Conservation (phyloP, 2,329 filamentous ascomycete species). For the Mycogone perniciosa region DNA sequence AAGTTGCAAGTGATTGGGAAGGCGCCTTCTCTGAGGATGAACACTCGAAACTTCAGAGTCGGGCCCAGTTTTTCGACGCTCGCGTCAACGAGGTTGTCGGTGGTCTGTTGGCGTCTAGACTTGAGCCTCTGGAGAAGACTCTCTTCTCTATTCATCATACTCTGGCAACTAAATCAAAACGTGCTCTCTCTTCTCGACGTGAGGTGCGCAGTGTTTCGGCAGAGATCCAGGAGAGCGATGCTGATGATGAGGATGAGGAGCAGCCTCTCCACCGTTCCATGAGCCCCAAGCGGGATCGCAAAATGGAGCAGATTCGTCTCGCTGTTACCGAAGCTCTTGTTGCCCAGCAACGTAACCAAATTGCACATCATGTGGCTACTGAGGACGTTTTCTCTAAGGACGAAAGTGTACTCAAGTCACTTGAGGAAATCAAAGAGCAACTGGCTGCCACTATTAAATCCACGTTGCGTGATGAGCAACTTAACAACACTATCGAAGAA, state of each 20-base stretch:
- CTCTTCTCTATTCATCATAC: slow-evolving; percentile 69
- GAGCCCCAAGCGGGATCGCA: slow-evolving; percentile 73
- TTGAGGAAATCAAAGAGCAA: slow-evolving; percentile 57
- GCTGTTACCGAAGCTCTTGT: slow-evolving; percentile 69
- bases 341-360: slow-evolving; percentile 42
- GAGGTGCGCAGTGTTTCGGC: slow-evolving; percentile 61
- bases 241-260: slow-evolving; percentile 87
- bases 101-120: slow-evolving; percentile 64
- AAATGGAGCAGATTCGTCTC: slow-evolving; percentile 72
- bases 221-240: slow-evolving; percentile 76
- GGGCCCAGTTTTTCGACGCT: slow-evolving; percentile 83
- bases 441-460: slow-evolving; percentile 16
- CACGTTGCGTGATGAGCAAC: not conserved
- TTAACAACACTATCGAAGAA: not conserved
- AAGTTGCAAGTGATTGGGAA: slow-evolving; percentile 86
- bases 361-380: slow-evolving; percentile 22
- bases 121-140: slow-evolving; percentile 76
- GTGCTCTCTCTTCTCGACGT: slow-evolving; percentile 49
- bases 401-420: slow-evolving; percentile 56
- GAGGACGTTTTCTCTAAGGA: slow-evolving; percentile 24
- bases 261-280: slow-evolving; percentile 58
- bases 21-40: slow-evolving; percentile 75
- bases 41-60: slow-evolving; percentile 73
- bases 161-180: slow-evolving; percentile 51
- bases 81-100: slow-evolving; percentile 85